Evolutionary conservation across 192 early-diverging fungal genomes (phyloP).

Genomic region (Coemansia sp.): DNA sequence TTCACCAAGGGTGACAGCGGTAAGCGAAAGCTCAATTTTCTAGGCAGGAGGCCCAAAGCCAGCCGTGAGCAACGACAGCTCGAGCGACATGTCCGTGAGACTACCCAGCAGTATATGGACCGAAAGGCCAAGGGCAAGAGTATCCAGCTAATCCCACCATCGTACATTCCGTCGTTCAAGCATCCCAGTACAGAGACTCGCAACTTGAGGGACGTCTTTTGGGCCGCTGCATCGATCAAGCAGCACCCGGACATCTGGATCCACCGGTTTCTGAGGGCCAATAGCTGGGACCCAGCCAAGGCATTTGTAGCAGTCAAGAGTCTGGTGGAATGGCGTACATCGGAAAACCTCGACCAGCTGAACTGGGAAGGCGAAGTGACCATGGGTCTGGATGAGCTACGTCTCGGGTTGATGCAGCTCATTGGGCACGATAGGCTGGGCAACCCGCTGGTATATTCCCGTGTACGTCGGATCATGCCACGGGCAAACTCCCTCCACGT

Average conservation of each 20-base stretch:
- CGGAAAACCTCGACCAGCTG: constrained; percentile 23
- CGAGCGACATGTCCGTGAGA: constrained; percentile 36
- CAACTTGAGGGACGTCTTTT: constrained; percentile 27
- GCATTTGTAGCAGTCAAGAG: constrained; percentile 16
- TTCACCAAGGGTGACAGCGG: constrained; percentile 29
- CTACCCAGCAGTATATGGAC: constrained; percentile 29
- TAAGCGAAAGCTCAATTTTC: constrained; percentile 9
- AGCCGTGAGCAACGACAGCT: constrained; percentile 11
- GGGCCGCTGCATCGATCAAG: constrained; percentile 16
- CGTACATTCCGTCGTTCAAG: constrained; percentile 29
- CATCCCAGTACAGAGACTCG: constrained; percentile 18
- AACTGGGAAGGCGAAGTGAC: constrained; percentile 27
- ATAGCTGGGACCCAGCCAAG: constrained; percentile 31
- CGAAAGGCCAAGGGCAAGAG: constrained; percentile 12
- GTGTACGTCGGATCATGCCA: constrained; percentile 29
- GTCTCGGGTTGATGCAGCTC: constrained; percentile 18
- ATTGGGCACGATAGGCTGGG: constrained; percentile 27
- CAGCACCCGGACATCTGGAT: constrained; percentile 41
- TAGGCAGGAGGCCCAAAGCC: constrained; percentile 4
- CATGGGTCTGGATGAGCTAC: constrained; percentile 23
- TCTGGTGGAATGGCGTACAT: constrained; percentile 26
- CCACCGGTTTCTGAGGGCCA: constrained; percentile 15
- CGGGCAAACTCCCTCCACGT: constrained; percentile 22
- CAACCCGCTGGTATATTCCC: constrained; percentile 18
- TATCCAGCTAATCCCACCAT: constrained; percentile 19